Base-by-base conservation (phyloP, 805 yeast species). In the Crinitomyces ghanaensis region DNA sequence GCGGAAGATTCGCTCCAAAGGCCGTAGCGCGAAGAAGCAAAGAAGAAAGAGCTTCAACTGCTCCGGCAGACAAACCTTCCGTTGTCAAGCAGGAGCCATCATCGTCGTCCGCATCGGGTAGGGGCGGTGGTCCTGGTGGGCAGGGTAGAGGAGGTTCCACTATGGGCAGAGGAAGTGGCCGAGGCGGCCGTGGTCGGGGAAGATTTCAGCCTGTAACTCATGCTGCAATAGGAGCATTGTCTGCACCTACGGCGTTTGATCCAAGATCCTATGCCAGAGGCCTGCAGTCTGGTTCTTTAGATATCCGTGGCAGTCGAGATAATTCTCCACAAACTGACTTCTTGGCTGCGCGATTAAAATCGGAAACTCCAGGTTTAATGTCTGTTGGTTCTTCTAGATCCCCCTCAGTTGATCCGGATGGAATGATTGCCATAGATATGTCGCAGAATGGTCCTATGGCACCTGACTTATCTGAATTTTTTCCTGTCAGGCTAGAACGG, bases 21-120 rank as follows among this genome's bases (percentile, higher is more conserved):
- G 77, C 67, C 2, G 94, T 86, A 27, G 85, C 85, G 0, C 65
- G 96, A 56, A 74, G 83, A 51, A 61, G 84, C 7, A 77, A 82
- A 45, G 86, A 81, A 45, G 95, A 84, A 45, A 64, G 95, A 53
- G 94, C 74, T 15, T 74, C 80, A 18, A 70, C 72, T 35, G 86
- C 85, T 0, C 84, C 85, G 4, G 68, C 63, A 42, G 59, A 66
- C 38, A 60, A 33, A 38, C 50, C 38, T 20, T n/a, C n/a, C n/a
- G 49, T 27, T 45, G 50, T 31, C 20, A 47, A 20, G 29, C 58
- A 31, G 35, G 63, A 28, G 57, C 60, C 26, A 2, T 19, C 34
- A 12, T 20, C 26, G 11, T 30, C 36, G 21, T 20, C 26, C 14
- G 23, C 37, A 19, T 6, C 45, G 41, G 18, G 43, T 43, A 13